phyloP scores from a whole-genome alignment of 2,329 filamentous ascomycete genomes.

The Microcyclospora pomicola region DNA sequence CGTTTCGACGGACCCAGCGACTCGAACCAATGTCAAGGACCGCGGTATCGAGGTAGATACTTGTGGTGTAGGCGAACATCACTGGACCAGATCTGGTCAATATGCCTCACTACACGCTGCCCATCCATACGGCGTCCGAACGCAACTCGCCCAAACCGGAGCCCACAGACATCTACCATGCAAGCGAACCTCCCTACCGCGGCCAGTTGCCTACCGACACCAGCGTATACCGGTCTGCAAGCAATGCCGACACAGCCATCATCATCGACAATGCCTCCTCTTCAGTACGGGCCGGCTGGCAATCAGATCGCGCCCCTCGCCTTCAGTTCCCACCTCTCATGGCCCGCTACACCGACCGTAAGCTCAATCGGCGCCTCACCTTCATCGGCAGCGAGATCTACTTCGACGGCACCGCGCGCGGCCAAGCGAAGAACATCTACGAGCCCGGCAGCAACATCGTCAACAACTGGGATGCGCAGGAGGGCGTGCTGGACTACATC shows the following conservation, averaged over 20 bases:
- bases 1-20: too few relatives aligned
- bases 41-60: too few relatives aligned
- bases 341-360: slow-evolving; percentile 89
- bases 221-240: slow-evolving; percentile 55
- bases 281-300: slow-evolving; percentile 85
- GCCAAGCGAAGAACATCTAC: slow-evolving; percentile 81
- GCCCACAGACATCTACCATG: slow-evolving; percentile 38
- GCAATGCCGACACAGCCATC: slow-evolving; percentile 54
- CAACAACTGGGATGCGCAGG: slow-evolving; percentile 96
- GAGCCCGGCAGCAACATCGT: slow-evolving; percentile 83
- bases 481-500: slow-evolving; percentile 83
- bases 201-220: slow-evolving; percentile 43
- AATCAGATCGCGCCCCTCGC: slow-evolving; percentile 71
- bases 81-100: background rate
- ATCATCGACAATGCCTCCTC: slow-evolving; percentile 98
- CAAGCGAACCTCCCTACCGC: slow-evolving; percentile 47
- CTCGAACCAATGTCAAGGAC: too few relatives aligned
- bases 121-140: slow-evolving; percentile 14
- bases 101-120: slow-evolving; percentile 25
- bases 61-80: too few relatives aligned
- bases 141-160: slow-evolving; percentile 38
- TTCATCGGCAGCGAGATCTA: slow-evolving; percentile 91
- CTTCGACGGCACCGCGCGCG: slow-evolving; percentile 80
- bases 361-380: slow-evolving; percentile 78
- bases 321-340: slow-evolving; percentile 77